Evolutionary conservation across 2,329 filamentous ascomycete species (phyloP).

Genomic region (Pezizomycotina sp.): DNA sequence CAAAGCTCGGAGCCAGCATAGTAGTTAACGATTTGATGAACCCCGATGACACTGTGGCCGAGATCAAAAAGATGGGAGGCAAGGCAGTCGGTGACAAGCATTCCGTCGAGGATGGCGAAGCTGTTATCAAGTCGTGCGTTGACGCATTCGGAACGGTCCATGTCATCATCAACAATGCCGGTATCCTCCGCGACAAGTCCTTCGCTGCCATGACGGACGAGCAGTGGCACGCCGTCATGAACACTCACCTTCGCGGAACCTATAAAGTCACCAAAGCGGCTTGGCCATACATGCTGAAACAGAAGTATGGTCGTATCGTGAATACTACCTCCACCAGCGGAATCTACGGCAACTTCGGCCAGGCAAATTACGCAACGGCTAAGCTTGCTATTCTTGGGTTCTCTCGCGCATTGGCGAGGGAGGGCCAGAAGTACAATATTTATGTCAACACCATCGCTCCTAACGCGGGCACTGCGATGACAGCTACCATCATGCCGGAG

Average conservation of each 20-base stretch:
- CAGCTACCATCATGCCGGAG: constrained; percentile 80
- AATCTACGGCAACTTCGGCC: constrained; percentile 98
- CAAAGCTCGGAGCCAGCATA: constrained; percentile 64
- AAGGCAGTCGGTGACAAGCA: constrained; percentile 87
- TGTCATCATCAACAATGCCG: constrained; percentile 93
- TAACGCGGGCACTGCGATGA: constrained; percentile 93
- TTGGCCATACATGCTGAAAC: constrained; percentile 94
- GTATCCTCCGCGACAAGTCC: constrained; percentile 93
- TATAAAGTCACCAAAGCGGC: constrained; percentile 96
- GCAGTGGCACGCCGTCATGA: constrained; percentile 80
- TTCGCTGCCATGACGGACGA: constrained; percentile 95
- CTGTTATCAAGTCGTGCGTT: constrained; percentile 80
- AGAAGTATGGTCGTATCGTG: constrained; percentile 92
- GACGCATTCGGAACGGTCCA: constrained; percentile 88
- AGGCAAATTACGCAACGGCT: constrained; percentile 89
- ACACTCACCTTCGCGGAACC: constrained; percentile 82
- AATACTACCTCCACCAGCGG: constrained; percentile 95
- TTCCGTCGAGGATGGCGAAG: constrained; percentile 80
- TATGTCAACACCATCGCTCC: constrained; percentile 95
- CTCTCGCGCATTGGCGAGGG: constrained; percentile 78
- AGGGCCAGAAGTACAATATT: constrained; percentile 96
- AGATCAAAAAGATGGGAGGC: constrained; percentile 79
- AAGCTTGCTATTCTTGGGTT: constrained; percentile 90
- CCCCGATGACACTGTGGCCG: constrained; percentile 75
- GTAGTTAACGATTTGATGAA: constrained; percentile 94